Evolutionary conservation across 805 yeast species (phyloP), one percentile per base, ranked within the genome.

Genomic region (Metschnikowia sp.): DNA sequence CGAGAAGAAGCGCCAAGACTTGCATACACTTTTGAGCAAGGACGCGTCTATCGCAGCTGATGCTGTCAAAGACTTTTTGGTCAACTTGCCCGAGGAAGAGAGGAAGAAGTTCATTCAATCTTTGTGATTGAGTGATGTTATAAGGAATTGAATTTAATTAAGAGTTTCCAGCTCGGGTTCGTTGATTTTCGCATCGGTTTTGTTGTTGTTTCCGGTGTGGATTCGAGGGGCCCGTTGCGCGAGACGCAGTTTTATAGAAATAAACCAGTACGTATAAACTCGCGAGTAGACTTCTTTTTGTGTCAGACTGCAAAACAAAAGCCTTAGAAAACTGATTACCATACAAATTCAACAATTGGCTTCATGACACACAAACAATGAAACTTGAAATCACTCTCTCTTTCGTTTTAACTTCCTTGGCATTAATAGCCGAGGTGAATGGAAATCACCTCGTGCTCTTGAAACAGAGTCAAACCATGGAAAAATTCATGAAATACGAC

Each of bases 1-100:
- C 44, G 94, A 86, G 63, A 73, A 79, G 36, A 77, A 82, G 52
- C 85, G 85, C 54, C 82, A 80, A 64, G 80, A 78, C 39, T 69
- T 87, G 60, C 82, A 86, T 39, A 77, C 76, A 55, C 68, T 82
- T 48, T 62, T 72, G 55, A 64, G 53, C 43, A 68, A 66, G 39
- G 67, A 71, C 57, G 55, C 69, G 12, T 32, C 53, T 2, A 57
- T 56, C 36, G 69, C 71, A 33, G 54, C 63, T 32, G 49, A 58
- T 13, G 71, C 65, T 15, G 58, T 72, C 48, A 69, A 69, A 58
- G 74, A 69, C 34, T 68, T 64, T 42, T 50, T 72, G 36, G 50
- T 62, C 32, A 44, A 61, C 33, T 64, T 72, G 54, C 55, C 75
- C 19, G 69, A 63, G 28, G 70, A 64, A 18, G 73, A 72, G 43